Conservation (phyloP, 345 rosid species). For the Theobroma cacao region DNA sequence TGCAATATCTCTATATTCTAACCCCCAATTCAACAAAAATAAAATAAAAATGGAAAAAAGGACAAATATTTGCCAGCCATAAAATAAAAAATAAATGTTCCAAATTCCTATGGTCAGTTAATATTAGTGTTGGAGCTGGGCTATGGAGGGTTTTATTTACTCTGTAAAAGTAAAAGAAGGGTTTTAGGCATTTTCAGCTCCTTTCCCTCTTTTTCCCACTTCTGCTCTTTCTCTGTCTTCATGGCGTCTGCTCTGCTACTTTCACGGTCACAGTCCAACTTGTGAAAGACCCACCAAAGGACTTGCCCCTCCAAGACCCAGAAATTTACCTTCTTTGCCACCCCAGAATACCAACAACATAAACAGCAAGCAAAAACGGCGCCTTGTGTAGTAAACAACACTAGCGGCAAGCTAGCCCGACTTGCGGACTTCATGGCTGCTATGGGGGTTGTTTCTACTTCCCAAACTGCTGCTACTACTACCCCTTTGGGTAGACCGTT, state of each 20-base stretch:
- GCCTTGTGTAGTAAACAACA: conserved; percentile 16
- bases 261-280: conserved; percentile 25
- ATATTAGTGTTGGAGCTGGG: too few species aligned
- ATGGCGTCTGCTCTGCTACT: conserved; percentile 23
- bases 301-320: conserved; percentile 1
- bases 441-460: conserved; percentile 57
- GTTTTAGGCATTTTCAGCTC: conserved; percentile 22
- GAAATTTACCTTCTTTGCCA: background rate
- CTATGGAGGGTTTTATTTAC: conserved; percentile 10
- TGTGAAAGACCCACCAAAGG: conserved; percentile 17
- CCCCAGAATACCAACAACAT: background rate
- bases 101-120: too few species aligned
- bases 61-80: background rate
- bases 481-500: conserved; percentile 35
- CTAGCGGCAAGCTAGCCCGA: conserved; percentile 50
- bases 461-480: conserved; percentile 28
- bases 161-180: conserved; percentile 11
- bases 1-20: background rate
- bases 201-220: background rate
- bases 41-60: background rate
- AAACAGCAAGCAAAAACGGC: conserved; percentile 36
- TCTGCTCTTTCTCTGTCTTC: background rate
- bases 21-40: background rate
- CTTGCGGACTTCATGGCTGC: conserved; percentile 46
- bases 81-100: too few species aligned